Evolutionary conservation across 352 stramenopile species (phyloP), one percentile per base, ranked within the genome.

Genomic region (Lagenidium giganteum): DNA sequence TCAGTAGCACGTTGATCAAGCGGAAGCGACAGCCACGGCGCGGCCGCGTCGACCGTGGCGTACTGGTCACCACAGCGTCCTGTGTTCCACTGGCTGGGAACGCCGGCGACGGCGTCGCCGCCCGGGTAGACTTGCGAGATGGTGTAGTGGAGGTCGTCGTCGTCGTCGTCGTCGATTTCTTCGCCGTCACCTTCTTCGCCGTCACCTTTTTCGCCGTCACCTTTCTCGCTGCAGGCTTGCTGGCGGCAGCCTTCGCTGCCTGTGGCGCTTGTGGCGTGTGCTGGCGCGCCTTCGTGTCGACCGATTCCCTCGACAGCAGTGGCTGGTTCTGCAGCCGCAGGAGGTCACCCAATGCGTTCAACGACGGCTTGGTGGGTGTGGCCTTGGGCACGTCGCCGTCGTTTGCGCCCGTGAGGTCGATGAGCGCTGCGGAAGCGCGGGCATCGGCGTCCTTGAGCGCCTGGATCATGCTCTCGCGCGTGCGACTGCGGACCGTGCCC

Each of bases 1-100:
- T 84, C 20, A 84, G 49, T 28, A 87, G 51, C 30, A 81, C 67
- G 40, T 87, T 87, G 24, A 87, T 79, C 12, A 87, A 54, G 26
- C 74, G 74, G 52, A 87, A 87, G 38, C 71, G 71, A 33, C 74
- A 87, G 28, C 70, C 64, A 27, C 74, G 74, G 18, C 67, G 70
- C 7, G 67, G 44, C 16, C 70, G 67, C 12, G 57, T 47, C 23
- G 36, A 27, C 23, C 37, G 30, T 28, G 29, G 18, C 18, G 13
- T 30, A 8, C 22, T 5, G 21, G 38, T 45, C 22, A 17, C 36
- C n/a, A n/a, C n/a, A n/a, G n/a, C n/a, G n/a, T n/a, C n/a, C n/a
- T n/a, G n/a, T n/a, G n/a, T n/a, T 29, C 21, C 27, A 24, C 6
- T 29, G 13, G n/a, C 13, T 16, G 20, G 8, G 8, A n/a, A n/a